Base-by-base conservation (phyloP, 345 rosid species). In the Syzygium aqueum region DNA sequence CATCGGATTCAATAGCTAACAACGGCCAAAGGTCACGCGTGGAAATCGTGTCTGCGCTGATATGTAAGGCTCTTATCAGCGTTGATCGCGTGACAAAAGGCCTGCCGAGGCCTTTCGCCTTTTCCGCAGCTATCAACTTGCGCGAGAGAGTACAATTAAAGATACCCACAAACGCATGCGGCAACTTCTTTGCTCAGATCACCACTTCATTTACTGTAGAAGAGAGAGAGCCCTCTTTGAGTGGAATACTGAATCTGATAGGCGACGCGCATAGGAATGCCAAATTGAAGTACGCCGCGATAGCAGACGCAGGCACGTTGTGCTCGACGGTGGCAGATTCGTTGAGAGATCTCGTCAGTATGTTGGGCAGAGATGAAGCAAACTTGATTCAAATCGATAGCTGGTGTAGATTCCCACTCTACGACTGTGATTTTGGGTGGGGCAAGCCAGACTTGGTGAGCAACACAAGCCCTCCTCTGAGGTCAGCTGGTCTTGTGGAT, bases 331-430 rank as follows among this genome's bases (percentile, higher is more conserved):
- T 84, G 22, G 57, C 22, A 21, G 40, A 23, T 12, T 22, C 54
- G 13, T 53, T 33, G 12, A 85, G 33, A 10, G 86, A 77, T 25
- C 13, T 25, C 12, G 67, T n/a, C 43, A 89, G 85, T 53, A 84
- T 84, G 25, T 3, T 51, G n/a, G 12, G 28, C 25, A 85, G 85
- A 82, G 88, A 87, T 21, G 85, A 88, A 50, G 53, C 43, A 2
- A 88, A 92, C 33, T 28, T 90, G 27, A 90, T 89, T 16, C 23
- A 83, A 6, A 89, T 88, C 82, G 73, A 83, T 27, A 92, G 93
- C 85, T 90, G 91, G 88, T 90, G 92, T 53, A 87, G 87, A 33
- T 91, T 92, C 11, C 92, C 92, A 2, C 50, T 88, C 77, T 56
- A 56, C 12, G 61, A 56, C 61, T 8, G 27, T 56, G 61, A 56